A percentile compares a stretch with the other conserved stretches of the same genome.
These are phyloP conservation scores for Pseudozyma sp. DNA, from an alignment of 1,284 basidiomycete genomes.

Conservation along the genomic window DNA sequence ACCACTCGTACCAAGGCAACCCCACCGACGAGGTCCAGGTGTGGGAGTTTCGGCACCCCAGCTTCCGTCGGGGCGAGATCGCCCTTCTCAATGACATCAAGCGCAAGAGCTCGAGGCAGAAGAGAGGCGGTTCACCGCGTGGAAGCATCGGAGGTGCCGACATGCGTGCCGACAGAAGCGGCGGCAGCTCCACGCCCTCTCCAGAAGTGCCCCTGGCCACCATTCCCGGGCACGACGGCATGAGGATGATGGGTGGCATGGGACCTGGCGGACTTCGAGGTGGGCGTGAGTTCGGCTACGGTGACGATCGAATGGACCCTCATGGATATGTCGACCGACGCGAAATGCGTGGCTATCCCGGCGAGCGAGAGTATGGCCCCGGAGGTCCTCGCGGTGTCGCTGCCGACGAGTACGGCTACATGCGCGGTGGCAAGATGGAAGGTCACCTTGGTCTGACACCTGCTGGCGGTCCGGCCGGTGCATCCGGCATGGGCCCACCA, in stretches of 20 bases:
- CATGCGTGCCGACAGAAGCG: conserved; percentile 40
- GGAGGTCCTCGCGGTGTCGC: conserved; percentile 9
- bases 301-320: conserved; percentile 36
- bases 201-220: conserved; percentile 47
- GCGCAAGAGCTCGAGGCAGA: conserved; percentile 60
- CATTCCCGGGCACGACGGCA: conserved; percentile 33
- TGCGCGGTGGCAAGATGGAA: conserved; percentile 33
- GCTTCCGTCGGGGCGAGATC: conserved; percentile 60
- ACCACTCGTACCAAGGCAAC: conserved; percentile 61
- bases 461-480: conserved; percentile 8
- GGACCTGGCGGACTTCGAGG: conserved; percentile 18
- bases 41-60: conserved; percentile 63
- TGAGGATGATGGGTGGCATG: conserved; percentile 24
- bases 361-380: conserved; percentile 17
- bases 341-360: conserved; percentile 24
- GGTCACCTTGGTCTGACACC: conserved; percentile 6
- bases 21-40: conserved; percentile 61
- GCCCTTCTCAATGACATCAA: conserved; percentile 61
- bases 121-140: conserved; percentile 38
- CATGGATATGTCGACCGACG: conserved; percentile 28
- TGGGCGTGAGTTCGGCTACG: conserved; percentile 26
- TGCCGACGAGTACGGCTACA: conserved; percentile 36
- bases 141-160: conserved; percentile 42
- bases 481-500: conserved; percentile 9
- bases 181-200: conserved; percentile 47